Base-by-base conservation (phyloP, 768 basidiomycete genomes). In the Boletellus emodensis region DNA sequence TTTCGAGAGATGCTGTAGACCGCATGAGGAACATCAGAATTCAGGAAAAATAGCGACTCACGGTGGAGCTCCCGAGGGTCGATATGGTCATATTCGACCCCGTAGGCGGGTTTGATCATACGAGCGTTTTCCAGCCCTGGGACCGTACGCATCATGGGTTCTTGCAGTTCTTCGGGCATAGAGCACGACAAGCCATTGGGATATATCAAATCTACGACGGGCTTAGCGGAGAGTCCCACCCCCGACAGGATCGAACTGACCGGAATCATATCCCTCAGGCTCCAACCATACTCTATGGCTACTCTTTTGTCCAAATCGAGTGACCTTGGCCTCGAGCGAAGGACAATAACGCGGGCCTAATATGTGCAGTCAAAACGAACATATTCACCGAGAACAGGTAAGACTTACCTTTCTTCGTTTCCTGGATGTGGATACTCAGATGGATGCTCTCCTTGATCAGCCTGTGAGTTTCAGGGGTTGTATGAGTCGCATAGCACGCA, bases 301-400 rank as follows among this genome's bases (percentile, higher is more conserved):
- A 6, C 73, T 68, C 65, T 87, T 91, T 53, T 87, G 70, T 3
- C 78, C 78, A 63, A 94, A 94, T 12, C 90, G 80, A 35, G 83
- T 73, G 9, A 95, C 81, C 64, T 95, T 95, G 10, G 89, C 82
- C 65, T 95, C 93, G 1, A 95, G 75, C 0, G 90, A 92, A 6
- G 93, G 93, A 55, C 93, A 95, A 65, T 95, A 95, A 17, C 93
- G 80, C 6, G 93, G 93, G 2, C 92, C 90, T 91, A 48, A 14
- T 15, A 17, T 10, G 1, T 13, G 20, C 41, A 26, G 40, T 52
- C 7, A 39, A 33, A 20, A 39, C 12, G 15, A 45, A 18, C 4
- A 33, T 15, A 35, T 22, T 2, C n/a, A 9, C 20, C 18, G 3
- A 46, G 13, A n/a, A 15, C 33, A 44, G 41, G 3, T 8, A 83